Base-by-base conservation (phyloP, 2,329 filamentous ascomycete genomes). In the Penicillium occitanis region DNA sequence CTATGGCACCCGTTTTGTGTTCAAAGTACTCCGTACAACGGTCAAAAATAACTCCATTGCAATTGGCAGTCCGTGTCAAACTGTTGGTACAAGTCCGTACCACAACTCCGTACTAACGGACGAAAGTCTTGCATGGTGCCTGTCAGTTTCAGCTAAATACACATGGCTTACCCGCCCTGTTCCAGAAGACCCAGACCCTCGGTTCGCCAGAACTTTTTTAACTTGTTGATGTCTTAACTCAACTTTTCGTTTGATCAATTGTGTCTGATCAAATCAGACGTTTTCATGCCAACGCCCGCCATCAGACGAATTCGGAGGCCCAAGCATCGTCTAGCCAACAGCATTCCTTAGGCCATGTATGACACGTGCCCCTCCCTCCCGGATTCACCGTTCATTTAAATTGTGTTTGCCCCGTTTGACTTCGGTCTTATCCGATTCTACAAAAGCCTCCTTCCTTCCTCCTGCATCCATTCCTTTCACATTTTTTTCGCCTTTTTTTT, bases 351-450 rank as follows among this genome's bases (percentile, higher is more conserved):
- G 33, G 2, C 53, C 30, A 37, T 33, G 19, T 28, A n/a, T 10
- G 51, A 35, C 51, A 57, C 51, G 50, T 37, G 51, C 53, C 53
- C 33, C 53, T 28, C 25, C 48, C 48, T 28, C 25, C 48, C 48
- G 48, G 25, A 28, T 51, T 17, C 48, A 51, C n/a, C 53, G 6
- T 19, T 37, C n/a, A 13, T 13, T 37, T 57, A 37, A 40, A 40
- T 19, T 57, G 53, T n/a, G 2, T 37, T 25, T n/a, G 19, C 11
- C 17, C 17, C 25, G 17, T n/a, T 55, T 35, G 28, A 33, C 17
- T 55, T 55, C 33, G 53, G 53, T 57, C 53, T 14, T 25, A 22
- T 7, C 53, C 53, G 53, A 37, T 57, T 14, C 53, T 57, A 57
- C 30, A 57, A 35, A 57, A 35, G 30, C 53, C 53, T 57, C n/a